Percentiles rank a stretch among this genome's conserved stretches.
These are phyloP conservation scores for Mangifera indica DNA, from an alignment of 345 rosid species.

Conservation along the genomic window DNA sequence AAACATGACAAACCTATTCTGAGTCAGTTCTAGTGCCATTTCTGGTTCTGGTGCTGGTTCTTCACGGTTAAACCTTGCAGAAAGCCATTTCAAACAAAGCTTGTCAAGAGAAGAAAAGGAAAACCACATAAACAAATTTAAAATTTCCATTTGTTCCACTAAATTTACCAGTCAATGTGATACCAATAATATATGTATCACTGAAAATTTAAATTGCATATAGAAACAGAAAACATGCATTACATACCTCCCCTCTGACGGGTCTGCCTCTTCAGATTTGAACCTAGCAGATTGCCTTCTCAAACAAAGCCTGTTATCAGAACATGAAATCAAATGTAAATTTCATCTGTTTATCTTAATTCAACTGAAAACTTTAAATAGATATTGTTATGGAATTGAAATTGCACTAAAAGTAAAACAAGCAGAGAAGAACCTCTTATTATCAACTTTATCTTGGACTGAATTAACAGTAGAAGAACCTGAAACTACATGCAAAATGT, in stretches of 20 bases:
- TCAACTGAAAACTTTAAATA: background rate
- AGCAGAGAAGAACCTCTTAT: constrained; percentile 37
- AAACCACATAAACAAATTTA: background rate
- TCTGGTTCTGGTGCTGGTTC: background rate
- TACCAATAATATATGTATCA: background rate
- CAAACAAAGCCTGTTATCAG: constrained; percentile 24
- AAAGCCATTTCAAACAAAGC: constrained; percentile 21
- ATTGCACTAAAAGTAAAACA: constrained; percentile 6
- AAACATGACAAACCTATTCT: background rate
- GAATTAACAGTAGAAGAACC: constrained; percentile 23
- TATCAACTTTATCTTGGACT: constrained; percentile 31
- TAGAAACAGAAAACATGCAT: background rate
- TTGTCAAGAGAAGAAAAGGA: constrained; percentile 1
- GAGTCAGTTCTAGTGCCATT: constrained; percentile 9
- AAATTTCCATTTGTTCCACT: background rate
- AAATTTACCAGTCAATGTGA: background rate
- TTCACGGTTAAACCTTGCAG: constrained; percentile 20
- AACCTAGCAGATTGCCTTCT: constrained; percentile 32
- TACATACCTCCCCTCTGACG: constrained; percentile 17
- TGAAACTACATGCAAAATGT: constrained; percentile 31
- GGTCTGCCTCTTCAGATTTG: constrained; percentile 33
- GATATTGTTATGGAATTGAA: constrained; percentile 5
- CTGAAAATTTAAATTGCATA: background rate
- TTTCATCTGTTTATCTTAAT: constrained; percentile 1
- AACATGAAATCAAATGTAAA: constrained; percentile 3